phyloP scores from a whole-genome alignment of 108 stramenopile species.

The Mayamaea pseudoterrestris region DNA sequence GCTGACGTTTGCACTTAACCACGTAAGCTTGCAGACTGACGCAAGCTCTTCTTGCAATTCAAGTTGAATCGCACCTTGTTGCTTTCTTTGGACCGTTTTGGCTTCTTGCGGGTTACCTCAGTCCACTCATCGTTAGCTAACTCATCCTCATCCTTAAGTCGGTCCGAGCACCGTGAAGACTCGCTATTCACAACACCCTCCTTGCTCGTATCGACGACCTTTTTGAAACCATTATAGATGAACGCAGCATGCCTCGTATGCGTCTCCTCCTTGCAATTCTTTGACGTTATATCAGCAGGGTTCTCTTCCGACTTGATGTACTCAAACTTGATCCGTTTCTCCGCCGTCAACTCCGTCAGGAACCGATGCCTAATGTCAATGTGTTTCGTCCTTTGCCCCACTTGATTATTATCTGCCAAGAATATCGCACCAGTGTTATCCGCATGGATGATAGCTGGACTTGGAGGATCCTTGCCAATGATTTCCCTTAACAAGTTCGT shows the following conservation, averaged over 20 bases:
- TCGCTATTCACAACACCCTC: no score
- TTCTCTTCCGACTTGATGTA: conserved; percentile 3
- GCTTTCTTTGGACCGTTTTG: no score
- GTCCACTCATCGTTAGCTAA: no score
- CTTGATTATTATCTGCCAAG: conserved; percentile 10
- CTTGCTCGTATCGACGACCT: no score
- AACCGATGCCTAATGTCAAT: conserved; percentile 7
- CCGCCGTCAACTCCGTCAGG: conserved; percentile 2
- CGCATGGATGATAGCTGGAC: conserved; percentile 10
- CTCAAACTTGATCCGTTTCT: neutral
- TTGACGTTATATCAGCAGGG: neutral
- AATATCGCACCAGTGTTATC: conserved; percentile 18
- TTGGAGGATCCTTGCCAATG: neutral
- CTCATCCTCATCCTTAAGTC: no score
- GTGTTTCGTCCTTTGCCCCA: conserved; percentile 20
- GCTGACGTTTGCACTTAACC: no score
- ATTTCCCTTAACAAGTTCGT: conserved; percentile 13
- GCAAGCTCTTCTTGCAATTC: no score
- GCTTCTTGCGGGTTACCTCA: no score
- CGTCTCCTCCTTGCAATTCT: conserved; percentile 5
- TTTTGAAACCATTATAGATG: no score
- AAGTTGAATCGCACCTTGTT: no score
- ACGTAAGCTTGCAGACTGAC: no score
- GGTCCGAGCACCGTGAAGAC: no score
- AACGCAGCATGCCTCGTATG: conserved; percentile 3